Percentiles rank a stretch among this genome's conserved stretches.
Evolutionary conservation across 116 monocot species (phyloP).

Genomic region (Dioscorea cayenensis): DNA sequence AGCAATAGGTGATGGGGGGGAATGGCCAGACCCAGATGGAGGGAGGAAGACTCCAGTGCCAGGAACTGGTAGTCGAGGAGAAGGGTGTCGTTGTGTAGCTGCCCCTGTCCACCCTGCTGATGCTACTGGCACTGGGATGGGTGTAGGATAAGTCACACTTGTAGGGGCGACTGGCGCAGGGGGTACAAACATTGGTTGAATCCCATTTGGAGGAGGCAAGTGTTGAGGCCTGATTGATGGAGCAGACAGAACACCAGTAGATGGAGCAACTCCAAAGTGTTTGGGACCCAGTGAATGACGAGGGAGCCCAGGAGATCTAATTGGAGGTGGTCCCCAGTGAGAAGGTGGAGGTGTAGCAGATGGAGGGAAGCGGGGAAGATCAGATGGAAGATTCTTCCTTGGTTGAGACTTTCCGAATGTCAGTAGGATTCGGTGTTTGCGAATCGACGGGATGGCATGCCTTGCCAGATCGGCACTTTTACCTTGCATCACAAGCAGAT

Average conservation of each 20-base stretch:
- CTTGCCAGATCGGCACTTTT: slow-evolving; percentile 59
- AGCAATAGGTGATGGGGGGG: slow-evolving; percentile 7
- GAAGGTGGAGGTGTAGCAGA: slow-evolving; percentile 10
- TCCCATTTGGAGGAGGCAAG: slow-evolving; percentile 35
- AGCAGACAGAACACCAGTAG: slow-evolving; percentile 38
- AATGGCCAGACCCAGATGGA: slow-evolving; percentile 33
- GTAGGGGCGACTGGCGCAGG: slow-evolving; percentile 25
- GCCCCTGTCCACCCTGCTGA: slow-evolving; percentile 27
- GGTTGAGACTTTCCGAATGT: slow-evolving; percentile 70
- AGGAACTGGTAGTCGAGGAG: slow-evolving; percentile 42
- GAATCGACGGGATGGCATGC: slow-evolving; percentile 58
- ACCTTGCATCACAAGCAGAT: slow-evolving; percentile 63
- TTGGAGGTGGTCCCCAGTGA: slow-evolving; percentile 24
- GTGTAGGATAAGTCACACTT: slow-evolving; percentile 25
- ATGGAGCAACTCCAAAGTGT: slow-evolving; percentile 36
- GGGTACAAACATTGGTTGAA: slow-evolving; percentile 42
- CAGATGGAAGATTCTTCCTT: slow-evolving; percentile 24
- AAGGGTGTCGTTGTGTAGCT: slow-evolving; percentile 25
- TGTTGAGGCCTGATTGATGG: slow-evolving; percentile 18
- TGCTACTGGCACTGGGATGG: slow-evolving; percentile 18
- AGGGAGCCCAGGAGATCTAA: slow-evolving; percentile 13
- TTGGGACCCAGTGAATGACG: slow-evolving; percentile 33
- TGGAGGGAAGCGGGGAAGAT: slow-evolving; percentile 11
- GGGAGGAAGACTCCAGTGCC: slow-evolving; percentile 89
- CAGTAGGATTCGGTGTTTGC: slow-evolving; percentile 51